Conservation (phyloP, 257 asterid species). For the Echites panduratus region DNA sequence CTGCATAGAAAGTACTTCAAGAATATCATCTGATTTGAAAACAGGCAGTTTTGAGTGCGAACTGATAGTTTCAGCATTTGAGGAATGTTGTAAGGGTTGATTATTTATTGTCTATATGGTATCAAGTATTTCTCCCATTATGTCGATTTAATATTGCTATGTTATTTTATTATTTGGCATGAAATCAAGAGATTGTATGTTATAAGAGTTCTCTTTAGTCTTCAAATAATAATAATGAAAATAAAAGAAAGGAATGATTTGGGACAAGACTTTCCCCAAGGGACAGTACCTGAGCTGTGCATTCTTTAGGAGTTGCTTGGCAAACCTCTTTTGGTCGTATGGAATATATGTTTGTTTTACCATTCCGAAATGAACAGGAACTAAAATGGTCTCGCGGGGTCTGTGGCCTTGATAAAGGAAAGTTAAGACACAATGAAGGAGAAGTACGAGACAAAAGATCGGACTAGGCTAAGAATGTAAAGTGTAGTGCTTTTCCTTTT, state of each 20-base stretch:
- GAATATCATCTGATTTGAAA: background rate
- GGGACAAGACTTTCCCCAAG: no score
- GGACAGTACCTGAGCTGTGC: no score
- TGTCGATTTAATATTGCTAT: no score
- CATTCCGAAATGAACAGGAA: background rate
- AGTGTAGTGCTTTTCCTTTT: background rate
- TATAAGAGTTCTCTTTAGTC: background rate
- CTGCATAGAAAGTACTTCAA: no score
- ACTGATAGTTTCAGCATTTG: background rate
- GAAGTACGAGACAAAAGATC: background rate
- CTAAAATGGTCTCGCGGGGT: no score
- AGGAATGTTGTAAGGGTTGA: background rate
- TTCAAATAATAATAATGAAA: no score
- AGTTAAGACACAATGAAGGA: background rate
- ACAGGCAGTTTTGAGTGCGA: background rate
- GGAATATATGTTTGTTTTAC: background rate
- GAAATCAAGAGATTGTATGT: background rate
- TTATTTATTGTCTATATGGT: background rate
- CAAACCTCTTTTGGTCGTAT: background rate
- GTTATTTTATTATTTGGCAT: background rate
- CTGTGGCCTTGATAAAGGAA: background rate
- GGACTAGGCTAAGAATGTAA: background rate
- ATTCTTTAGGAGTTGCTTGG: no score
- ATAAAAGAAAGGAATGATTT: no score
- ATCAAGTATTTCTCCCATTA: background rate